Conservation (phyloP, 1,139 yeast genomes). For the Candida sanyaensis region DNA sequence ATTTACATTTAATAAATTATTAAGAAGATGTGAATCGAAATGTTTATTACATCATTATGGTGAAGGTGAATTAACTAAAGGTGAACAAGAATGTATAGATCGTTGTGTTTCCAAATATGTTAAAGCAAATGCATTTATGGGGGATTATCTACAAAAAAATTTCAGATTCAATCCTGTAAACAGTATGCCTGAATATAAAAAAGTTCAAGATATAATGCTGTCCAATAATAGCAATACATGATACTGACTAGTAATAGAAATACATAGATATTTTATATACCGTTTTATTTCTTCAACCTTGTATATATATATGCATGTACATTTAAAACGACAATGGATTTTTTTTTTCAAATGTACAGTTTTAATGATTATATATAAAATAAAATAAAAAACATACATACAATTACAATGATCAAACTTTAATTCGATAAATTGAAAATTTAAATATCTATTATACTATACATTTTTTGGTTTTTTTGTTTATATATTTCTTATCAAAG, state of each 20-base stretch:
- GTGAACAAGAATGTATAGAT: constrained; percentile 74
- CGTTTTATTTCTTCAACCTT: neutral
- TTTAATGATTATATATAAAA: no score
- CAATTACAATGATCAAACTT: no score
- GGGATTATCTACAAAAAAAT: constrained; percentile 40
- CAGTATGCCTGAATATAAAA: constrained; percentile 42
- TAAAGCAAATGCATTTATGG: constrained; percentile 63
- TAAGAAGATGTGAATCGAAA: constrained; percentile 61
- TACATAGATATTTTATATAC: neutral
- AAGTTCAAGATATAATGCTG: constrained; percentile 19
- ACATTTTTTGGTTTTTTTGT: neutral
- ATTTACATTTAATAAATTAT: constrained; percentile 61
- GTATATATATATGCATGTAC: neutral
- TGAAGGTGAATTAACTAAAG: constrained; percentile 77
- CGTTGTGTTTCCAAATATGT: constrained; percentile 78
- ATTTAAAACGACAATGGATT: no score
- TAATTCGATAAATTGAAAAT: neutral
- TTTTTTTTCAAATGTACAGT: no score
- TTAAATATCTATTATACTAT: neutral
- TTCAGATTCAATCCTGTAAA: constrained; percentile 29
- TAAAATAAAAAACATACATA: no score
- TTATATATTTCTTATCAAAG: neutral
- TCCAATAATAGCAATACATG: no score
- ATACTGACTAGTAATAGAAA: neutral
- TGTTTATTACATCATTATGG: constrained; percentile 77